Base-by-base conservation (phyloP, 331 rosid genomes). In the Malus hybrid region DNA sequence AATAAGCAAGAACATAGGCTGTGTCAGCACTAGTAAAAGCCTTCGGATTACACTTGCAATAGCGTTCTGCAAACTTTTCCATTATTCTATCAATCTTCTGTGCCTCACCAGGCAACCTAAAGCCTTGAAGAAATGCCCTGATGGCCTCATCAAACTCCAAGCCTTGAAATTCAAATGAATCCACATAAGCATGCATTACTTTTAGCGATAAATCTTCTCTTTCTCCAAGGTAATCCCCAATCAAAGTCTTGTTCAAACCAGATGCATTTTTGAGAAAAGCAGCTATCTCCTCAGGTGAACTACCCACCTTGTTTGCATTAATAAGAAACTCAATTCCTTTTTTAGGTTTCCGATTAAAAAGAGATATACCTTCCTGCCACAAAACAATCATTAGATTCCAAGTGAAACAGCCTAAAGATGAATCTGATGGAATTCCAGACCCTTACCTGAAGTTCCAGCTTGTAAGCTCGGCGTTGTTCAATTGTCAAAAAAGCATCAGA, bases 281-380 rank as follows among this genome's bases (percentile, higher is more conserved):
- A 75, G 99, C 99, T 73, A 95, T 95, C 76, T 92, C 97, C 86
- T 92, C 96, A 3, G 99, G 98, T 73, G 97, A 90, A 79, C 78
- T 78, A 15, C 98, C 97, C 87, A 95, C 97, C 90, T 95, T 95
- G 77, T 89, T 90, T 72, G 96, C 98, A 87, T 89, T 92, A 60
- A 95, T 92, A 82, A 95, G 99, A 81, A 95, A 95, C 73, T 92
- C 97, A 52, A 95, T 92, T 83, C 99, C 99, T 85, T 95, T 95
- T 80, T 78, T 90, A 54, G 99, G 99, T 81, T 92, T 95, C 85
- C 93, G 90, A 82, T 95, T 95, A 78, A 95, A 95, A 83, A 95
- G 92, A 50, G 99, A 90, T 85, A 95, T 90, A 86, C 99, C 99
- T 92, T 95, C 98, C 99, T 95, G 99, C 88, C 98, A 95, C 76